These are phyloP conservation scores for Trametes coccinea DNA, from an alignment of 768 basidiomycete genomes.

Conservation along the genomic window DNA sequence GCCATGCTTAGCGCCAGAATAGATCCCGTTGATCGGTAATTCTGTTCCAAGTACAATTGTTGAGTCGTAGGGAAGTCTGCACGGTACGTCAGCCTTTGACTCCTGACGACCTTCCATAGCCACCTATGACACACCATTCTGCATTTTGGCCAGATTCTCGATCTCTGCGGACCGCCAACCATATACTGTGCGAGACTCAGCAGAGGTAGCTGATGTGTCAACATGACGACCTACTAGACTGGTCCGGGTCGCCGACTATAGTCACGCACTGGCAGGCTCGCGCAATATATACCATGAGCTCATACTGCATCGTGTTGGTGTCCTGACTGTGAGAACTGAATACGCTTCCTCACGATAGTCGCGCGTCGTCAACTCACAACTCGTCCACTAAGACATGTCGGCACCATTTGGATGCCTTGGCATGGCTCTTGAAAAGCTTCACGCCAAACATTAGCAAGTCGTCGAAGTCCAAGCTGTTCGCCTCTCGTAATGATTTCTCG, in stretches of 20 bases:
- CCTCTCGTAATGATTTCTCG: conserved; percentile 54
- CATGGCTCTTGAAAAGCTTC: conserved; percentile 54
- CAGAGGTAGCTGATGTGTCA: not conserved
- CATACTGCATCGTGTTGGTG: conserved; percentile 80
- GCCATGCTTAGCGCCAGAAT: conserved; percentile 75
- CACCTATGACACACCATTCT: conserved; percentile 43
- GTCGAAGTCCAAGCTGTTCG: conserved; percentile 85
- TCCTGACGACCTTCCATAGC: not conserved
- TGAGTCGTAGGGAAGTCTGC: conserved; percentile 64
- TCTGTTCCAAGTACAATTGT: conserved; percentile 80
- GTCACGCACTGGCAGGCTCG: conserved; percentile 55
- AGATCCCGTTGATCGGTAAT: conserved; percentile 80
- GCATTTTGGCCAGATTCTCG: conserved; percentile 74
- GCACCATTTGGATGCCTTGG: conserved; percentile 56
- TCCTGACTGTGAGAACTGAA: conserved; percentile 53
- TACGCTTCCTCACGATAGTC: not conserved
- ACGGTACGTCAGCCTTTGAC: not conserved
- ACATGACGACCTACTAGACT: conserved; percentile 59
- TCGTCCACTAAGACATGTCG: conserved; percentile 77
- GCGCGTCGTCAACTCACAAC: conserved; percentile 53
- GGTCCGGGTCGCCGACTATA: conserved; percentile 90
- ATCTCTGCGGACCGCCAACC: conserved; percentile 86
- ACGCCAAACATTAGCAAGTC: conserved; percentile 78
- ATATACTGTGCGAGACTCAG: conserved; percentile 50
- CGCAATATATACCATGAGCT: conserved; percentile 72